These are phyloP conservation scores for Marasmius oreades DNA, from an alignment of 1,284 basidiomycete genomes.

Conservation along the genomic window DNA sequence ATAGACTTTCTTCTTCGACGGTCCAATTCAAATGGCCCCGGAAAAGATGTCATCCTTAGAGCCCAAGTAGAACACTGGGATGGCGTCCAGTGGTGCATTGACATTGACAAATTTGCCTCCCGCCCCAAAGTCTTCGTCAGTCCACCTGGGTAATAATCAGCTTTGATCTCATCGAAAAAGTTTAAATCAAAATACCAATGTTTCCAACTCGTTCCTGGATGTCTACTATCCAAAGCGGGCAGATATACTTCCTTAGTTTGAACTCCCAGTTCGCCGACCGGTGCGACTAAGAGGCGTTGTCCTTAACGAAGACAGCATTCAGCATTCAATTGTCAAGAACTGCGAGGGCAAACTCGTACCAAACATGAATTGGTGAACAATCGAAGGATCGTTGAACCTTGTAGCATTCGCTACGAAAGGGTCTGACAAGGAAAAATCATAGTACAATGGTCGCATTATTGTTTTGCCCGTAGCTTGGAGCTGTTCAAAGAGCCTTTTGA, in stretches of 20 bases:
- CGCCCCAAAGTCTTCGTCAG: slow-evolving; percentile 28
- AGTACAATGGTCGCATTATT: slow-evolving; percentile 36
- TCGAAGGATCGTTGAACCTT: slow-evolving; percentile 28
- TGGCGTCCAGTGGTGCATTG: slow-evolving; percentile 31
- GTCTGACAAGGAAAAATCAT: slow-evolving; percentile 34
- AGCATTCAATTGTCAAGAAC: not conserved
- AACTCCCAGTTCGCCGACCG: slow-evolving; percentile 30
- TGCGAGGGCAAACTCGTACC: slow-evolving; percentile 21
- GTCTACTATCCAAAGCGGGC: slow-evolving; percentile 24
- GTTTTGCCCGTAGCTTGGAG: slow-evolving; percentile 32
- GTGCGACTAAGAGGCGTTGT: slow-evolving; percentile 33
- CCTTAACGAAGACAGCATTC: slow-evolving; percentile 22
- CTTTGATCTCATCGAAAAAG: slow-evolving; percentile 1
- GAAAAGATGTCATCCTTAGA: slow-evolving; percentile 29
- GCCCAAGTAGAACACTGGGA: slow-evolving; percentile 37
- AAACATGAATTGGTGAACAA: slow-evolving; percentile 37
- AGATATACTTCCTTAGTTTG: slow-evolving; percentile 34
- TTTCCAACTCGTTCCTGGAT: slow-evolving; percentile 27
- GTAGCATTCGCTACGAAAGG: slow-evolving; percentile 29
- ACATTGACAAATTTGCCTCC: slow-evolving; percentile 30
- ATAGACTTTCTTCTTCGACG: too few relatives aligned
- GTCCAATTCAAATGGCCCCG: slow-evolving; percentile 25
- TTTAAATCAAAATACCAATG: too few relatives aligned
- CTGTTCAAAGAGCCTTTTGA: slow-evolving; percentile 32
- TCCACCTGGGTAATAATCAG: slow-evolving; percentile 28